Evolutionary conservation across 129 eudicot genomes (phyloP), one percentile per base, ranked within the genome.

Genomic region (Flaveria robusta): DNA sequence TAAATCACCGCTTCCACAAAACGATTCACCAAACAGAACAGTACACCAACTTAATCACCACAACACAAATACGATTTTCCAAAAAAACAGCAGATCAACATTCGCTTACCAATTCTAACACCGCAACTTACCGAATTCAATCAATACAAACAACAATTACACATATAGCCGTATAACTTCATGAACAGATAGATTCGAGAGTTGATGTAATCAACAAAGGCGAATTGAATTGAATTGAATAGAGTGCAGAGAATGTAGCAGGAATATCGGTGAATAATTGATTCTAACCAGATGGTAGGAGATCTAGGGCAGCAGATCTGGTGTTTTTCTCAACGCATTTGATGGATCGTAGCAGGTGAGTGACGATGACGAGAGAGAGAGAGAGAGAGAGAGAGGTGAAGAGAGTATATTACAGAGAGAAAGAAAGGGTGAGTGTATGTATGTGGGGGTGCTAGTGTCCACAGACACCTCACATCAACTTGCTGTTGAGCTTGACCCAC

Each of bases 301-400:
- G 82, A 74, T 74, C 79, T 60, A 52, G 75, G 56, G 66, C 49
- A 66, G 26, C 59, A 76, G 76, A 83, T 55, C 81, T 77, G 80
- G 74, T 77, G 39, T n/a, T 62, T 37, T 49, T 45, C 79, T 75
- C 72, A 80, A 78, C 42, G 86, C 87, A 85, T 74, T 69, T 71
- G 78, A 78, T 79, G 76, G 70, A 77, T 87, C 91, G 81, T 75
- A 86, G 86, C 68, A 77, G 84, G 77, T 49, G 82, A 79, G 92
- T 76, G 87, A 88, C 55, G 67, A 65, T 66, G 83, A 76, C 52
- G 74, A 70, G 80, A 55, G 65, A 31, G 77, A 78, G 46, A 8
- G 58, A 52, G 18, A 52, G 34, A 29, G 39, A 31, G 37, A 31
- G 37, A 29, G n/a, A n/a, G n/a, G n/a, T n/a, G n/a, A n/a, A n/a